Percentiles rank a stretch among this genome's conserved stretches.
Evolutionary conservation across 2,329 filamentous ascomycete species (phyloP).

Genomic region (Karstenula rhodostoma): DNA sequence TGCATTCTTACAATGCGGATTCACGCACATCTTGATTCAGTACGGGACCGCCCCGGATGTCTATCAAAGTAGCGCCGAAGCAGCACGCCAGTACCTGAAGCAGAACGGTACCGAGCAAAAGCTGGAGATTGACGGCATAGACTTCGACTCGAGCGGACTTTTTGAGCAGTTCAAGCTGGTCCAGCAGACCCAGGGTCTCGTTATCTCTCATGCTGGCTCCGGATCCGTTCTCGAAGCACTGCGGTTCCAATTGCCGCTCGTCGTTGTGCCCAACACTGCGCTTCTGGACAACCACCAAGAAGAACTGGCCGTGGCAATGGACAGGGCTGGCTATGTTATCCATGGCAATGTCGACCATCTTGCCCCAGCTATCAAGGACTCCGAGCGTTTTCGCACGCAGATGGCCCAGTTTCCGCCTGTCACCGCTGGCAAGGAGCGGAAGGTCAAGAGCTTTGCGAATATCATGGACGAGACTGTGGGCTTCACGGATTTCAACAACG

Average conservation of each 20-base stretch:
- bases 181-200: constrained; percentile 69
- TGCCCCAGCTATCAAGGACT: constrained; percentile 55
- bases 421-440: constrained; percentile 45
- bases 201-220: constrained; percentile 91
- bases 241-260: constrained; percentile 75
- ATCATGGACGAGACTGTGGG: constrained; percentile 49
- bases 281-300: constrained; percentile 91
- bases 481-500: constrained; percentile 38
- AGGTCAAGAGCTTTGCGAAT: constrained; percentile 45
- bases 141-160: constrained; percentile 70
- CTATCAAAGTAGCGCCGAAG: constrained; percentile 53
- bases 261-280: constrained; percentile 85
- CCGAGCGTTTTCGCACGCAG: constrained; percentile 51
- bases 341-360: constrained; percentile 68
- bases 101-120: constrained; percentile 17
- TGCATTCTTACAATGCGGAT: constrained; percentile 66
- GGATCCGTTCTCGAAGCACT: constrained; percentile 88
- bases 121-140: constrained; percentile 66
- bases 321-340: constrained; percentile 78
- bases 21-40: constrained; percentile 79
- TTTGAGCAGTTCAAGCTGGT: constrained; percentile 64
- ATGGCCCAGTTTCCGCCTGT: constrained; percentile 46
- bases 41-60: constrained; percentile 72
- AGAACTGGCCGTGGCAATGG: constrained; percentile 81
- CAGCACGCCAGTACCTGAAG: constrained; percentile 27